Conservation (phyloP, 2,329 filamentous ascomycete genomes). For the Botrytis hyacinthi region DNA sequence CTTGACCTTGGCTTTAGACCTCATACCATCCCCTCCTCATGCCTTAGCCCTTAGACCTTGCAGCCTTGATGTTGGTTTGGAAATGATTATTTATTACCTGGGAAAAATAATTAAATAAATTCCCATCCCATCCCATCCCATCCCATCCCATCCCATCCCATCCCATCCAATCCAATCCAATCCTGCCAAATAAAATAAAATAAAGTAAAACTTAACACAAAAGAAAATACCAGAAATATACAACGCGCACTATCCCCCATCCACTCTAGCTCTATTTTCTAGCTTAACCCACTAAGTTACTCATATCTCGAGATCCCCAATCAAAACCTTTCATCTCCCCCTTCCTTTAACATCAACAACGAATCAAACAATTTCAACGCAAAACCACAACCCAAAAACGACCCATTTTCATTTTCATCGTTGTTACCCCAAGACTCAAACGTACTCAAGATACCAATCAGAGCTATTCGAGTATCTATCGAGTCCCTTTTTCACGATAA, state of each 20-base stretch:
- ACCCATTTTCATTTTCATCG: conserved; percentile 14
- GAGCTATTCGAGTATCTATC: not conserved
- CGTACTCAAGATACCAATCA: conserved; percentile 2
- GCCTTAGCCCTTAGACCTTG: not conserved
- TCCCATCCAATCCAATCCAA: not conserved
- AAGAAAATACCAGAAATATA: not conserved
- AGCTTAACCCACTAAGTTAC: conserved; percentile 5
- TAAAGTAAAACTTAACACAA: not conserved
- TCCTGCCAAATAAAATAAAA: not conserved
- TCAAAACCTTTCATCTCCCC: conserved; percentile 21
- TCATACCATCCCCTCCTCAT: not conserved
- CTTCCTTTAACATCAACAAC: conserved; percentile 17
- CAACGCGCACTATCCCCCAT: not conserved
- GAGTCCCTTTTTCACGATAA: not conserved
- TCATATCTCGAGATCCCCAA: conserved; percentile 19
- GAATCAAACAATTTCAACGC: conserved; percentile 18
- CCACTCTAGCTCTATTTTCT: not conserved
- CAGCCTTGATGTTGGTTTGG: not conserved
- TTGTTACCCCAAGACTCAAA: not conserved
- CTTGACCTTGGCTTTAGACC: not conserved
- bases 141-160: too few species aligned
- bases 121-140: not conserved
- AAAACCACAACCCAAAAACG: conserved; percentile 4
- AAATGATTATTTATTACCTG: not conserved
- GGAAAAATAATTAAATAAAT: not conserved